Percentiles rank a stretch among this genome's conserved stretches.
phyloP scores from a whole-genome alignment of 305 asterid genomes.

The Solanum chacoense region DNA sequence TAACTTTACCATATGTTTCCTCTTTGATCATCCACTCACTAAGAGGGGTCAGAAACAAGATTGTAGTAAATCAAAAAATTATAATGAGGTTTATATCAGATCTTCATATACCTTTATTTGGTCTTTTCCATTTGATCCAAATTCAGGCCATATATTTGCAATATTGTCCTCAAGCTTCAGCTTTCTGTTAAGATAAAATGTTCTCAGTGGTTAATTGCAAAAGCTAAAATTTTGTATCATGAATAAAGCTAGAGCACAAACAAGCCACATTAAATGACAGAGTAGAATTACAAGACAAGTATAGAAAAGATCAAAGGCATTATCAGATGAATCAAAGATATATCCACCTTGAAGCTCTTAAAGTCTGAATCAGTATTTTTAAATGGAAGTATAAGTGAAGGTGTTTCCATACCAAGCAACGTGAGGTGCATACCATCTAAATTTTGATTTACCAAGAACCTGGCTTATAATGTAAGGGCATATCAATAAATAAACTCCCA shows the following conservation, averaged over 20 bases:
- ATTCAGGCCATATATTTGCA: slow-evolving; percentile 75
- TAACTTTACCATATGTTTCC: neutral
- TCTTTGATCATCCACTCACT: neutral
- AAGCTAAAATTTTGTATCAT: neutral
- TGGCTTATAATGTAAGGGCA: neutral
- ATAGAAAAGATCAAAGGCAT: neutral
- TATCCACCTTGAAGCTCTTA: neutral
- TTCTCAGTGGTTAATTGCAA: slow-evolving; percentile 1
- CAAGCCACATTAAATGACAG: neutral
- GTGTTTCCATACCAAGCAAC: neutral
- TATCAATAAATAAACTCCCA: neutral
- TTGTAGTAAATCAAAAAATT: neutral
- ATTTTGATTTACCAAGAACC: neutral
- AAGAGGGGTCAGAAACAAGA: neutral
- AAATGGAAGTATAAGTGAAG: neutral
- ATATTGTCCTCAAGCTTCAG: slow-evolving; percentile 75
- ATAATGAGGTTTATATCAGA: neutral
- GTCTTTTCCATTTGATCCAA: slow-evolving; percentile 72
- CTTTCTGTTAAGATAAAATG: slow-evolving; percentile 43
- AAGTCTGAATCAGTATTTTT: neutral
- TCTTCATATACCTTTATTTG: slow-evolving; percentile 55
- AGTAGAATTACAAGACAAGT: neutral
- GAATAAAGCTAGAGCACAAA: neutral
- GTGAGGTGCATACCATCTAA: neutral
- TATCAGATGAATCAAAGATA: neutral